Percentiles rank a stretch among this genome's conserved stretches.
Conservation (phyloP, 257 asterid genomes). For the Solanum habrochaites region DNA sequence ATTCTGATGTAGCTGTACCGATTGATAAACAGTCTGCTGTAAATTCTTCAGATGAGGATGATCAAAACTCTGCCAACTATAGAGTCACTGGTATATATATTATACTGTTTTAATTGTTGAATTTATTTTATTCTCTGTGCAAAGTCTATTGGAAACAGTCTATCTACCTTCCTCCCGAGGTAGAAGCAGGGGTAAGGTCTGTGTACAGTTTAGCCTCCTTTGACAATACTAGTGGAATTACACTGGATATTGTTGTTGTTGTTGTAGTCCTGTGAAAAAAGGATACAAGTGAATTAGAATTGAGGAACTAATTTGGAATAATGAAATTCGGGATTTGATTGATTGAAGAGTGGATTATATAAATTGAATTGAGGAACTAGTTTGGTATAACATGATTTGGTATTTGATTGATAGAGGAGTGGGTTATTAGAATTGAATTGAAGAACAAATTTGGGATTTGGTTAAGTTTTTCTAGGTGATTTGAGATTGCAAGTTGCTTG, state of each 20-base stretch:
- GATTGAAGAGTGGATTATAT: neutral
- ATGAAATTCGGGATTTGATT: neutral
- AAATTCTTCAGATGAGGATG: neutral
- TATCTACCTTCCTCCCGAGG: too few species aligned
- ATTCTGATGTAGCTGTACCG: constrained; percentile 5
- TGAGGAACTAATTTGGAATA: neutral
- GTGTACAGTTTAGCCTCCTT: neutral
- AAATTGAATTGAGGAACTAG: neutral
- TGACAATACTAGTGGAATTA: neutral
- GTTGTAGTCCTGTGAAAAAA: neutral
- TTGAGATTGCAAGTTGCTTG: neutral
- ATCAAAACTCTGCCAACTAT: constrained; percentile 21
- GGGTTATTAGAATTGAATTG: neutral
- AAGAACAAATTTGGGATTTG: neutral
- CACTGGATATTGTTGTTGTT: neutral
- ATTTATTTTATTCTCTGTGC: neutral
- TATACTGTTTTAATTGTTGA: neutral
- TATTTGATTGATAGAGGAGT: neutral
- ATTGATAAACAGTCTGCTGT: neutral
- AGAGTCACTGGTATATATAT: constrained; percentile 40
- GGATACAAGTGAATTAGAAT: neutral
- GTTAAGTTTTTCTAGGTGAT: neutral
- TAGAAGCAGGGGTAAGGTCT: neutral
- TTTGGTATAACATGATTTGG: neutral
- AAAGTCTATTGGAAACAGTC: too few species aligned